A percentile compares a stretch with the other conserved stretches of the same genome.
Conservation (phyloP, 1,284 basidiomycete species). For the Apiotrichum veenhuisii region DNA sequence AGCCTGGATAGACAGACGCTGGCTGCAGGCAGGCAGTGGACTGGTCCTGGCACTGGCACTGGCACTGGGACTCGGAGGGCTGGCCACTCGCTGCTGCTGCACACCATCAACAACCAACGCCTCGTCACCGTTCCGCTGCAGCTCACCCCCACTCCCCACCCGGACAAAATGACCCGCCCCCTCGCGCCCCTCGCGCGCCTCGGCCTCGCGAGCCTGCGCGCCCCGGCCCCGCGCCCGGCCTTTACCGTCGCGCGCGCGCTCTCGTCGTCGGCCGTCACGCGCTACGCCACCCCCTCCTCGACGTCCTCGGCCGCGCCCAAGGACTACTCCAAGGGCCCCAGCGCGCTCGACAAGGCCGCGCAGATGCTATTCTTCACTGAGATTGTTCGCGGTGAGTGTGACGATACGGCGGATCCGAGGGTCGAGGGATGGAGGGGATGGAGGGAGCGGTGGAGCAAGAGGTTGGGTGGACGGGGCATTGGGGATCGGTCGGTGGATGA, state of each 20-base stretch:
- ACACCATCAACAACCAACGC: no score
- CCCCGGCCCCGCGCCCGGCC: neutral
- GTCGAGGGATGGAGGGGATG: neutral
- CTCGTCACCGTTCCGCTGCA: neutral
- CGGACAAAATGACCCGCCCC: conserved; percentile 14
- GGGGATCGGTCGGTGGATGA: no score
- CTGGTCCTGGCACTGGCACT: no score
- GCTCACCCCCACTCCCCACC: neutral
- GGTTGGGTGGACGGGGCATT: no score
- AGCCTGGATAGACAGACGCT: no score
- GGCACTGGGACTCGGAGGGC: no score
- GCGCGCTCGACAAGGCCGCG: conserved; percentile 90
- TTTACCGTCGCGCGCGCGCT: conserved; percentile 9
- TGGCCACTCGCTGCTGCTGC: no score
- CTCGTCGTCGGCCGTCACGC: conserved; percentile 1
- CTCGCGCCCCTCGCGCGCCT: conserved; percentile 25
- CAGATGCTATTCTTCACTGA: conserved; percentile 99
- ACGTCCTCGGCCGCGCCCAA: conserved; percentile 3
- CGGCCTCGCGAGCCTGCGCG: conserved; percentile 12
- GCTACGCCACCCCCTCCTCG: neutral
- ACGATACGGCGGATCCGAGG: neutral
- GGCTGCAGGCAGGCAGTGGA: no score
- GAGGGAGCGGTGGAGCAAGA: neutral
- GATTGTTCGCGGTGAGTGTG: conserved; percentile 76
- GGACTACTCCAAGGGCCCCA: conserved; percentile 63